Evolutionary conservation across 1,284 basidiomycete species (phyloP), one percentile per base, ranked within the genome.

Genomic region (Phylloboletellus chloephorus): DNA sequence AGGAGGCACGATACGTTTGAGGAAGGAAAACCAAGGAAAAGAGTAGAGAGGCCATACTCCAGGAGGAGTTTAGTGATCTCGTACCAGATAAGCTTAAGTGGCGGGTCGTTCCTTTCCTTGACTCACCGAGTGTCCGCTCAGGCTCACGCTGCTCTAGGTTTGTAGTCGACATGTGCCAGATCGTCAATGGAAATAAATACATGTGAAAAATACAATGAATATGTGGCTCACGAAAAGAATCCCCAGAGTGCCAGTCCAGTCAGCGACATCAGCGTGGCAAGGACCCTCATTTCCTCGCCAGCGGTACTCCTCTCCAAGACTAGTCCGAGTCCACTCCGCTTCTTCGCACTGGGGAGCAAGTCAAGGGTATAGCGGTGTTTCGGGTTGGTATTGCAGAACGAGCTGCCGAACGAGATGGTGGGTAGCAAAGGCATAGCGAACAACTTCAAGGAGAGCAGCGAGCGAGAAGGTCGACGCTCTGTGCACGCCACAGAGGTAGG

Each of bases 21-120:
- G 95, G 56, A 96, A 98, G 74, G 95, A 98, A 72, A 96, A 97
- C 68, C 95, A 98, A 68, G 67, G 79, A 86, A 64, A 79, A 85
- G 58, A 79, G 92, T 66, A 80, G 91, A 62, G 95, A 98, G 64
- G 66, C 81, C 15, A 83, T 89, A 46, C 61, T 89, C 46, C 65
- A 79, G 45, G 81, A 88, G 54, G 88, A 89, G 64, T 89, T 92
- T 63, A 82, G 75, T 50, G 81, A 84, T 64, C 72, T 91, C 42
- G 83, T 90, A 19, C 69, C 72, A 22, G 88, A 91, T 43, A 80
- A 76, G 52, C 63, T 90, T 49, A 86, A 82, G 51, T 69, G 42
- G 3, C 60, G 60, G 3, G 58, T n/a, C n/a, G n/a, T n/a, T n/a
- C n/a, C n/a, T n/a, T n/a, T n/a, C n/a, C n/a, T n/a, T n/a, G n/a